These are phyloP conservation scores for Phyllosticta capitalensis DNA, from an alignment of 2,329 filamentous ascomycete species.

Conservation along the genomic window DNA sequence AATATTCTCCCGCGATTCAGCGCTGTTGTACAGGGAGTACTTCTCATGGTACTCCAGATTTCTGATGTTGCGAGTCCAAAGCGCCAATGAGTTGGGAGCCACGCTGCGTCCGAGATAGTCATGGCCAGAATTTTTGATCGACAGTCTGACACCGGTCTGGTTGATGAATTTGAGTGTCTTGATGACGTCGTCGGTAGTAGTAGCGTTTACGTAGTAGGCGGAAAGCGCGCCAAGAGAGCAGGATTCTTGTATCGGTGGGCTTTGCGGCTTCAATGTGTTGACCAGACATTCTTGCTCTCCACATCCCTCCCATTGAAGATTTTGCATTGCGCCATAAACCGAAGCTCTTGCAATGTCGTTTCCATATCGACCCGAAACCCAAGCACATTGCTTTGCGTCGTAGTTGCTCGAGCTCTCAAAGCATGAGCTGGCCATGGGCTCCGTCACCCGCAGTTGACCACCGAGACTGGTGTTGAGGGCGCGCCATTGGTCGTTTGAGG, in stretches of 20 bases:
- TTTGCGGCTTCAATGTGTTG: neutral
- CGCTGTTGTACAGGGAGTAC: slow-evolving; percentile 20
- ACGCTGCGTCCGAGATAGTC: slow-evolving; percentile 18
- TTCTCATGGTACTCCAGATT: slow-evolving; percentile 10
- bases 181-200: slow-evolving; percentile 14
- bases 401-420: slow-evolving; percentile 1
- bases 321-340: slow-evolving; percentile 6
- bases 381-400: neutral
- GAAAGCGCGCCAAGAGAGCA: slow-evolving; percentile 9
- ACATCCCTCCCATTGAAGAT: slow-evolving; percentile 8
- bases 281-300: neutral
- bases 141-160: slow-evolving; percentile 14
- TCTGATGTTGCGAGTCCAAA: slow-evolving; percentile 17
- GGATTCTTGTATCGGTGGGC: neutral
- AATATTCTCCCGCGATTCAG: slow-evolving; percentile 10
- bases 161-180: slow-evolving; percentile 16
- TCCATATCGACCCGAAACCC: neutral
- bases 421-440: slow-evolving; percentile 7
- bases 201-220: slow-evolving; percentile 17
- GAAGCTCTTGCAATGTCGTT: slow-evolving; percentile 4
- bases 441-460: neutral
- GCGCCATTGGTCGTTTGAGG: slow-evolving; percentile 1
- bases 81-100: slow-evolving; percentile 14
- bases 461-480: slow-evolving; percentile 5
- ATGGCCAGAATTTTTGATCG: slow-evolving; percentile 19